A percentile compares a stretch with the other conserved stretches of the same genome.
phyloP scores from a whole-genome alignment of 768 basidiomycete species.

The Tylopilus sp. region DNA sequence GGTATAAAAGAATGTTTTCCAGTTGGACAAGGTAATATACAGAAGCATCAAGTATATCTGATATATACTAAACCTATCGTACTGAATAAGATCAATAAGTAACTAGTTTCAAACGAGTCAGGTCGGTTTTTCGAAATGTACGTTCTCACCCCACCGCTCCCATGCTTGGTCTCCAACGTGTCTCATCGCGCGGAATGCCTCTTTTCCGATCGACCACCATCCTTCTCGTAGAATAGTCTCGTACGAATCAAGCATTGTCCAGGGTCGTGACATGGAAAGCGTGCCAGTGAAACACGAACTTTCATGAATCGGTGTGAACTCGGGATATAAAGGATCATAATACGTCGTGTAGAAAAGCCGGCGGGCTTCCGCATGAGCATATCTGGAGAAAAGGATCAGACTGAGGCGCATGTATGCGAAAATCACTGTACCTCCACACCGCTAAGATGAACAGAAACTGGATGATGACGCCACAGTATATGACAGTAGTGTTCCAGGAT shows the following conservation, averaged over 20 bases:
- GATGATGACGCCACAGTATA: conserved; percentile 36
- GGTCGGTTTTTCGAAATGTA: conserved; percentile 27
- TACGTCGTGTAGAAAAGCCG: conserved; percentile 69
- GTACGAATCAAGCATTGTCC: conserved; percentile 37
- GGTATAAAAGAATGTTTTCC: neutral
- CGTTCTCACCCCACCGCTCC: conserved; percentile 41
- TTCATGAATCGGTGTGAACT: conserved; percentile 52
- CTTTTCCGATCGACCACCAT: conserved; percentile 35
- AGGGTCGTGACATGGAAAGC: conserved; percentile 35
- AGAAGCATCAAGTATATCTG: conserved; percentile 15
- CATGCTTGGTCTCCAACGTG: conserved; percentile 40
- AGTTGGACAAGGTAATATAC: conserved; percentile 12
- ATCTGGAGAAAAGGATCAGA: conserved; percentile 28
- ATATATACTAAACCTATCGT: conserved; percentile 4
- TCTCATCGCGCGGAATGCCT: conserved; percentile 38
- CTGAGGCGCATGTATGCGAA: neutral
- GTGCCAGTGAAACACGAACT: conserved; percentile 27
- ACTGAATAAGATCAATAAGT: conserved; percentile 20
- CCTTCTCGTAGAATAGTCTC: conserved; percentile 41
- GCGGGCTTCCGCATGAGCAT: conserved; percentile 47
- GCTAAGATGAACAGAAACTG: conserved; percentile 47
- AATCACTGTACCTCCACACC: conserved; percentile 56
- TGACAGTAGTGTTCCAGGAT: conserved; percentile 28
- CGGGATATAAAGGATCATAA: conserved; percentile 75
- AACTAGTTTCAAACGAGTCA: conserved; percentile 17